Conservation (phyloP, 495 filamentous ascomycete species). For the Aspergillus nanangensis region DNA sequence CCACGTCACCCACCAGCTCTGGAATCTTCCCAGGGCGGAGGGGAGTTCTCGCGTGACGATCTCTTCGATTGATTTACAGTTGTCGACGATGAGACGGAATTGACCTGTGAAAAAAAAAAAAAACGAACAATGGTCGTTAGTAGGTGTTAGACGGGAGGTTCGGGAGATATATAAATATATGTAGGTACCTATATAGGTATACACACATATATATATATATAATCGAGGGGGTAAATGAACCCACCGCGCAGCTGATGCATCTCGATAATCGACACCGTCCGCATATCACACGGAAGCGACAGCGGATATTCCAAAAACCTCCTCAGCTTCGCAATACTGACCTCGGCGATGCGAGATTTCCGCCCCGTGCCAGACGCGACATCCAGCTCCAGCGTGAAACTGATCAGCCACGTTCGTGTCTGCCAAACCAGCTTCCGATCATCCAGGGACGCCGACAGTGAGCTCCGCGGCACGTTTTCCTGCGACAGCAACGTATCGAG, state of each 20-base stretch:
- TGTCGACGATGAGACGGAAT: conserved; percentile 32
- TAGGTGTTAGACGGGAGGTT: too few species aligned
- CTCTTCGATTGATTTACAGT: conserved; percentile 20
- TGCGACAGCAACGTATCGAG: conserved; percentile 34
- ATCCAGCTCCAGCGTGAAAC: conserved; percentile 37
- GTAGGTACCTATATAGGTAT: too few species aligned
- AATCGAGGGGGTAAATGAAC: neutral
- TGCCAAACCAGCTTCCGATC: conserved; percentile 40
- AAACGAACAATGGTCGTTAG: too few species aligned
- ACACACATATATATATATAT: too few species aligned
- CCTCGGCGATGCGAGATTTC: conserved; percentile 39
- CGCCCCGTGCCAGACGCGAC: conserved; percentile 40
- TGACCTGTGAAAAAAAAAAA: too few species aligned
- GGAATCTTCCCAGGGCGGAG: conserved; percentile 30
- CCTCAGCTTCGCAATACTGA: conserved; percentile 34
- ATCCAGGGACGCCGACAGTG: conserved; percentile 34
- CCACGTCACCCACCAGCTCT: conserved; percentile 39
- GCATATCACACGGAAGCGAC: conserved; percentile 38
- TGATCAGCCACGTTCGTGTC: conserved; percentile 39
- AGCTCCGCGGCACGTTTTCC: conserved; percentile 32
- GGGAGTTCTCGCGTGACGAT: conserved; percentile 30
- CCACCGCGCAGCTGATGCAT: conserved; percentile 40
- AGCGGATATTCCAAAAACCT: conserved; percentile 39
- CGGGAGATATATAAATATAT: too few species aligned
- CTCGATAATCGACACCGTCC: conserved; percentile 39